phyloP scores from a whole-genome alignment of 192 early-diverging fungal species.

The Mortierella alpina region DNA sequence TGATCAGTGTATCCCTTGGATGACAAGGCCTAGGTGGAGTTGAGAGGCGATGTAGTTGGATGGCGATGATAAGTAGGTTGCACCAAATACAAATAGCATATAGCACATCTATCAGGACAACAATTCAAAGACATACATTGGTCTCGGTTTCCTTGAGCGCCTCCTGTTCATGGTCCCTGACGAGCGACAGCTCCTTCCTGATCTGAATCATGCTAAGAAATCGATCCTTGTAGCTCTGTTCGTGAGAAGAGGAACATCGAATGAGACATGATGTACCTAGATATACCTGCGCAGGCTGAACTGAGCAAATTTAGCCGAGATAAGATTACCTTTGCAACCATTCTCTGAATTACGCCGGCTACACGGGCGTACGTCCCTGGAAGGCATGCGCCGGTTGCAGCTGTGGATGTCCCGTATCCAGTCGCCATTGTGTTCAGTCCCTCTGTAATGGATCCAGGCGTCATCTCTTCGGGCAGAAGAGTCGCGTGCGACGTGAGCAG shows the following conservation, averaged over 20 bases:
- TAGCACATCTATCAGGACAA: too few relatives aligned
- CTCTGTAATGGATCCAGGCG: conserved; percentile 17
- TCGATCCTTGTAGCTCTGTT: conserved; percentile 38
- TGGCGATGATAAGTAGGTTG: too few relatives aligned
- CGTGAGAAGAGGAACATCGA: neutral
- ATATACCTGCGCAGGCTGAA: too few relatives aligned
- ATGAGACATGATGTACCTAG: too few relatives aligned
- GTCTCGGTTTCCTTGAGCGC: conserved; percentile 29
- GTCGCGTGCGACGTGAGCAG: conserved; percentile 26
- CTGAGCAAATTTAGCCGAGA: neutral
- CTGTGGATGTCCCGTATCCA: neutral
- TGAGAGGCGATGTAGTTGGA: too few relatives aligned
- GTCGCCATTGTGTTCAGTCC: conserved; percentile 6
- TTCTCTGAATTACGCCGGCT: conserved; percentile 38
- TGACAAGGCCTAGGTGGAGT: too few relatives aligned
- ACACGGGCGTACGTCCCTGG: conserved; percentile 14
- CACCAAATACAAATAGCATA: too few relatives aligned
- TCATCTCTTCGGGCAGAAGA: conserved; percentile 16
- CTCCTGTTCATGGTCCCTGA: conserved; percentile 45
- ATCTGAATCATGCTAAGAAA: conserved; percentile 44
- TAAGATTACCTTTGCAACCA: conserved; percentile 40
- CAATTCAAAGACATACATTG: conserved; percentile 5
- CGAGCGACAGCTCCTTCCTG: conserved; percentile 28
- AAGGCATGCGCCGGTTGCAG: conserved; percentile 1
- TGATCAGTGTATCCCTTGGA: too few relatives aligned